A percentile compares a stretch with the other conserved stretches of the same genome.
phyloP scores from a whole-genome alignment of 2,329 filamentous ascomycete genomes.

The Aspergillus hortae region DNA sequence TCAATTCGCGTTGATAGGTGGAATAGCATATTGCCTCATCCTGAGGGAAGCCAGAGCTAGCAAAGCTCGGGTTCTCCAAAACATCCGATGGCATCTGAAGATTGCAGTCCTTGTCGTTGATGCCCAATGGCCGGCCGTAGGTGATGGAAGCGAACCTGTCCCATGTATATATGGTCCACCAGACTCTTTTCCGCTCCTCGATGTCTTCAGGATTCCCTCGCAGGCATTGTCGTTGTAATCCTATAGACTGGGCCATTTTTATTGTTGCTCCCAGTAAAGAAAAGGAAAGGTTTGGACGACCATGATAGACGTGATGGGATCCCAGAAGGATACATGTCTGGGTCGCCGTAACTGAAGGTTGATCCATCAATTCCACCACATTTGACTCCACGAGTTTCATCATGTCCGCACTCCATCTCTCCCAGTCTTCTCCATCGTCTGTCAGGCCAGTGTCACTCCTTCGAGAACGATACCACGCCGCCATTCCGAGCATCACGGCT shows the following conservation, averaged over 20 bases:
- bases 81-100: slow-evolving; percentile 32
- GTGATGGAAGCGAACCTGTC: slow-evolving; percentile 41
- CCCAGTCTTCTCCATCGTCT: not conserved
- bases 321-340: not conserved
- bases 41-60: slow-evolving; percentile 1
- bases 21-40: slow-evolving; percentile 17
- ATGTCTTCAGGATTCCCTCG: slow-evolving; percentile 12
- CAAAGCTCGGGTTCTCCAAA: slow-evolving; percentile 29
- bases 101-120: slow-evolving; percentile 41
- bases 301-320: slow-evolving; percentile 42
- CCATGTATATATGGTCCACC: slow-evolving; percentile 45
- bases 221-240: too few species aligned
- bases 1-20: slow-evolving; percentile 22
- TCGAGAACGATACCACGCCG: slow-evolving; percentile 37
- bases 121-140: slow-evolving; percentile 40
- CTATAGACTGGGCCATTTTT: slow-evolving; percentile 32
- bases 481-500: slow-evolving; percentile 37
- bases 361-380: too few species aligned
- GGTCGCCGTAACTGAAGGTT: too few species aligned
- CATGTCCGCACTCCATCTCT: too few species aligned
- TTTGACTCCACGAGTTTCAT: too few species aligned
- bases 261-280: slow-evolving; percentile 38
- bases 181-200: slow-evolving; percentile 39
- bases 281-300: slow-evolving; percentile 39
- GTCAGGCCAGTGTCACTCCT: slow-evolving; percentile 11